phyloP scores from a whole-genome alignment of 768 basidiomycete genomes.

The Suillus variegatus region DNA sequence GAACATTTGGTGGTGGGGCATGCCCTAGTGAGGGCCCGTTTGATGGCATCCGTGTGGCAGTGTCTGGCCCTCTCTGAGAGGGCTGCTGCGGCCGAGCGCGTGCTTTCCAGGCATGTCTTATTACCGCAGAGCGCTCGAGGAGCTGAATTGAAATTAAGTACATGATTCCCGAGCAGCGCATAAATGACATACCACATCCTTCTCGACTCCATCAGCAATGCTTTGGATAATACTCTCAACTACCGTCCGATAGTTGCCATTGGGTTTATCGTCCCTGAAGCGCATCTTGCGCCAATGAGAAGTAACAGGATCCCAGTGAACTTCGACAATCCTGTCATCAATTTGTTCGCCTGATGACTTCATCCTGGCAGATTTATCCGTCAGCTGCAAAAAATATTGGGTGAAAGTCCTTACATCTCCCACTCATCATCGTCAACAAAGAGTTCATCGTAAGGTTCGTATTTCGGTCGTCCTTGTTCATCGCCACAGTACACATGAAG shows the following conservation, averaged over 20 bases:
- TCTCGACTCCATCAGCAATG: slow-evolving; percentile 93
- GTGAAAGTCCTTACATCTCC: slow-evolving; percentile 68
- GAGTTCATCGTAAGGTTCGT: slow-evolving; percentile 86
- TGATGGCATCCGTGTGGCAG: slow-evolving; percentile 1
- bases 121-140: slow-evolving; percentile 58
- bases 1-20: slow-evolving; percentile 20
- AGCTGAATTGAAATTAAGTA: slow-evolving; percentile 48
- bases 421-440: slow-evolving; percentile 88
- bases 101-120: slow-evolving; percentile 76
- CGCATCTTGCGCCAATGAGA: slow-evolving; percentile 88
- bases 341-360: slow-evolving; percentile 83
- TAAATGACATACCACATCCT: slow-evolving; percentile 62
- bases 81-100: slow-evolving; percentile 45
- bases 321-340: slow-evolving; percentile 94
- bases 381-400: background rate
- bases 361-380: slow-evolving; percentile 52
- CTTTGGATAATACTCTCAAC: slow-evolving; percentile 89
- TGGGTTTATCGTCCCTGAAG: slow-evolving; percentile 90
- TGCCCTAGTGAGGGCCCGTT: slow-evolving; percentile 26
- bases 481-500: slow-evolving; percentile 84
- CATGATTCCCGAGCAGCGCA: slow-evolving; percentile 11
- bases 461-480: slow-evolving; percentile 51
- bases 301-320: slow-evolving; percentile 76
- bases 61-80: slow-evolving; percentile 6
- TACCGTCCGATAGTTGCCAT: slow-evolving; percentile 85